Evolutionary conservation across 768 basidiomycete species (phyloP).

Genomic region (Cytidiella melzeri): DNA sequence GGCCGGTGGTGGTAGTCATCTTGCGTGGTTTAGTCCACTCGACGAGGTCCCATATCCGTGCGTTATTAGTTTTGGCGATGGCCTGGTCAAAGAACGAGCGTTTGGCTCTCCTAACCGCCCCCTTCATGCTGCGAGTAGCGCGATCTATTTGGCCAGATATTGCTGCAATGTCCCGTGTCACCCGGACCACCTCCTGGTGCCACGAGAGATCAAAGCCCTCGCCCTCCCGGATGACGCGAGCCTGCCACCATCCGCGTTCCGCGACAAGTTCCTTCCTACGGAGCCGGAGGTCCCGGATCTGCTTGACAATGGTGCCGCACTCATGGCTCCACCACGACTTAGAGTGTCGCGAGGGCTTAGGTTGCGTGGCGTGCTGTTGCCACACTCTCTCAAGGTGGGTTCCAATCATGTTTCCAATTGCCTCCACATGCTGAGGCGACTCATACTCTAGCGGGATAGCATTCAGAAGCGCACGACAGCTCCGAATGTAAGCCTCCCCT

Average conservation of each 20-base stretch:
- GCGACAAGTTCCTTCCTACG: background rate
- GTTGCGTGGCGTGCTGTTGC: background rate
- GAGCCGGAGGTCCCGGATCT: background rate
- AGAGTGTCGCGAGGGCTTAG: background rate
- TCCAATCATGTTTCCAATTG: background rate
- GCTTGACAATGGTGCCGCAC: too few relatives aligned
- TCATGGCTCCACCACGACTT: too few relatives aligned
- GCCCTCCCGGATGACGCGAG: background rate
- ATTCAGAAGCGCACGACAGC: too few relatives aligned
- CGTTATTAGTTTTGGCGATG: conserved; percentile 1
- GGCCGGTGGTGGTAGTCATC: background rate
- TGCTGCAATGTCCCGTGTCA: background rate
- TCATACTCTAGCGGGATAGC: too few relatives aligned
- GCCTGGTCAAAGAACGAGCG: conserved; percentile 1
- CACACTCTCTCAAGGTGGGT: background rate
- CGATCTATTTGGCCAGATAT: background rate
- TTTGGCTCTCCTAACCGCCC: conserved; percentile 1
- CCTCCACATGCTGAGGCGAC: too few relatives aligned
- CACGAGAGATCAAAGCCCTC: background rate
- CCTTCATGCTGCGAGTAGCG: background rate
- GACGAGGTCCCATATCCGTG: conserved; percentile 8
- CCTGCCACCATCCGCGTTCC: background rate
- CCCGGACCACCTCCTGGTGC: background rate
- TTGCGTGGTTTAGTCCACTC: too few relatives aligned
- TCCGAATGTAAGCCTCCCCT: background rate